These are phyloP conservation scores for Globisporangium middletonii DNA, from an alignment of 352 stramenopile genomes.

Conservation along the genomic window DNA sequence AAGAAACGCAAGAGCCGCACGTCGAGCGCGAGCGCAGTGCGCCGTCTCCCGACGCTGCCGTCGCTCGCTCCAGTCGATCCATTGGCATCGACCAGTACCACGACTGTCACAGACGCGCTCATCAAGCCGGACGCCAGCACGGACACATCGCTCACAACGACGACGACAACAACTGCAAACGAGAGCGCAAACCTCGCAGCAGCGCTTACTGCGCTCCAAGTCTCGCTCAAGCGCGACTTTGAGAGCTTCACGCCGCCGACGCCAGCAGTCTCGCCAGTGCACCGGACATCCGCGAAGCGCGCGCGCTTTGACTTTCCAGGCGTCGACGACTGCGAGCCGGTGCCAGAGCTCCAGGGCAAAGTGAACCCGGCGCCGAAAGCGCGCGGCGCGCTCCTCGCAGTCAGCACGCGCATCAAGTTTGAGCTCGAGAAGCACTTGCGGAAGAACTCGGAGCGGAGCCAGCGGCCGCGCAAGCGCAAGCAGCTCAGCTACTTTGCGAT, in stretches of 20 bases:
- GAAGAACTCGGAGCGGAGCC: conserved; percentile 37
- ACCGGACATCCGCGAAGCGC: conserved; percentile 47
- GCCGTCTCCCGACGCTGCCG: background rate
- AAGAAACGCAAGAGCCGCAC: conserved; percentile 64
- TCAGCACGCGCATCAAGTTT: conserved; percentile 68
- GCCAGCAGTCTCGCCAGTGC: conserved; percentile 54
- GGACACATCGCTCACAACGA: conserved; percentile 9
- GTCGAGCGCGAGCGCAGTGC: conserved; percentile 9
- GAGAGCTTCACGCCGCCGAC: conserved; percentile 68
- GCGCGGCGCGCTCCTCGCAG: conserved; percentile 48
- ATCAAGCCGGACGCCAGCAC: conserved; percentile 8
- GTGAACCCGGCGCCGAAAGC: conserved; percentile 28
- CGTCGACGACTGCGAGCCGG: conserved; percentile 21
- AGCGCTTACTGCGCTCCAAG: conserved; percentile 59
- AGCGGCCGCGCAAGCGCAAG: conserved; percentile 46
- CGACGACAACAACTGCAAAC: conserved; percentile 2
- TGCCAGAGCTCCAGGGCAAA: conserved; percentile 20
- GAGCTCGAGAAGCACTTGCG: conserved; percentile 61
- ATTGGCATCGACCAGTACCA: background rate
- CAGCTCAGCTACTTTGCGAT: conserved; percentile 82
- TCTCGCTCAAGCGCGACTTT: conserved; percentile 69
- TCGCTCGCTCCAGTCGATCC: background rate
- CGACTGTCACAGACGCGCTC: background rate
- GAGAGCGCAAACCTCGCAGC: conserved; percentile 49
- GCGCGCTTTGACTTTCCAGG: conserved; percentile 45